Percentiles rank a stretch among this genome's conserved stretches.
Evolutionary conservation across 805 yeast genomes (phyloP).

Genomic region (Ascoidea rubescens): DNA sequence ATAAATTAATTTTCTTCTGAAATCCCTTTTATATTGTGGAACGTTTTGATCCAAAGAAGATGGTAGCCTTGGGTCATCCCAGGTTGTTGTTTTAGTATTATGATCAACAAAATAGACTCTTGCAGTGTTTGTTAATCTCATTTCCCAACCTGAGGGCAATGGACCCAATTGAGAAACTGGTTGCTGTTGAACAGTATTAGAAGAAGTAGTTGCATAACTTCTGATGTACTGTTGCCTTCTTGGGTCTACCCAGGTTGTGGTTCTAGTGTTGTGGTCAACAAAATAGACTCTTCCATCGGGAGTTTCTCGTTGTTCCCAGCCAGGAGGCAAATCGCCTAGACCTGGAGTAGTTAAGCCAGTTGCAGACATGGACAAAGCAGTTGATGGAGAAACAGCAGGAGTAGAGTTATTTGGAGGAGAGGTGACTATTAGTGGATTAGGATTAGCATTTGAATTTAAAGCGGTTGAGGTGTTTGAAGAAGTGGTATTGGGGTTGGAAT

Average conservation of each 20-base stretch:
- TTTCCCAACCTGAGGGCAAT: constrained; percentile 98
- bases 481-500: constrained; percentile 27
- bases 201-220: constrained; percentile 72
- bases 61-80: constrained; percentile 99
- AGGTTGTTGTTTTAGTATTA: constrained; percentile 96
- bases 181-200: constrained; percentile 85
- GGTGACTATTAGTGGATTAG: too few species aligned
- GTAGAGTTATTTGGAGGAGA: constrained; percentile 9
- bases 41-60: constrained; percentile 95
- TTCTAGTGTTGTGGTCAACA: constrained; percentile 98
- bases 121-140: constrained; percentile 97
- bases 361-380: constrained; percentile 55
- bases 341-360: constrained; percentile 86
- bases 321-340: constrained; percentile 91
- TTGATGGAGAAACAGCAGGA: constrained; percentile 35
- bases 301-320: constrained; percentile 98
- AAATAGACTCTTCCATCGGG: constrained; percentile 98
- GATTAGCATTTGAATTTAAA: constrained; percentile 17
- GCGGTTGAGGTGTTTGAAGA: constrained; percentile 26
- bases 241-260: constrained; percentile 99
- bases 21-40: constrained; percentile 98
- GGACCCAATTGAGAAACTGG: constrained; percentile 97
- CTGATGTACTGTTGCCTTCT: constrained; percentile 97
- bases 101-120: constrained; percentile 98
- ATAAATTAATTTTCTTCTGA: constrained; percentile 92